phyloP scores from a whole-genome alignment of 306 rosid species.

The Quercus bicolor region DNA sequence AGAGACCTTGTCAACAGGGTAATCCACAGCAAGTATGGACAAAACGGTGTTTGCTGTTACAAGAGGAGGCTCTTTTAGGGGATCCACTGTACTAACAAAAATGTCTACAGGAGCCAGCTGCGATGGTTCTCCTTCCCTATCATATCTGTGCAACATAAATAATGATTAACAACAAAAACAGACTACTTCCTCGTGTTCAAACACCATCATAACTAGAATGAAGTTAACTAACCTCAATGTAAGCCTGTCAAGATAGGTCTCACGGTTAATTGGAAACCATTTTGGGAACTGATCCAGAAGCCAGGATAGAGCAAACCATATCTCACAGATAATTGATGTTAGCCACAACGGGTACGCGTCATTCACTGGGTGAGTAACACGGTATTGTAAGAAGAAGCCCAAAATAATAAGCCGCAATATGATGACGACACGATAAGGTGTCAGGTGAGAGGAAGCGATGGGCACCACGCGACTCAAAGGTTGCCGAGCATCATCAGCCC shows the following conservation, averaged over 20 bases:
- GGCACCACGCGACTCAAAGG: conserved; percentile 96
- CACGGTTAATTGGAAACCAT: conserved; percentile 92
- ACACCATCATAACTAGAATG: not conserved
- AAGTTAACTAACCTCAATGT: conserved; percentile 59
- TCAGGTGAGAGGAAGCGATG: conserved; percentile 75
- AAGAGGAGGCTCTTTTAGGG: conserved; percentile 98
- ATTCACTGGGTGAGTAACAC: conserved; percentile 92
- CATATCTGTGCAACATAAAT: conserved; percentile 56
- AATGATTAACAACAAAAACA: conserved; percentile 17
- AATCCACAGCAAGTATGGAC: conserved; percentile 96
- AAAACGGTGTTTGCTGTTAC: conserved; percentile 97
- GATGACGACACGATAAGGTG: conserved; percentile 92
- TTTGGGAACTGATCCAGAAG: conserved; percentile 98
- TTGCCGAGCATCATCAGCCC: conserved; percentile 97
- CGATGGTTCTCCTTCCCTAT: conserved; percentile 96
- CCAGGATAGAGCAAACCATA: conserved; percentile 99
- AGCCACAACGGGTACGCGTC: conserved; percentile 92
- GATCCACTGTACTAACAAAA: conserved; percentile 99
- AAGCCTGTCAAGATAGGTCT: conserved; percentile 93
- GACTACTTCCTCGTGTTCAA: not conserved
- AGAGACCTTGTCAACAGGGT: conserved; percentile 99
- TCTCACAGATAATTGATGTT: conserved; percentile 96
- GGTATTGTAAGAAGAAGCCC: conserved; percentile 93
- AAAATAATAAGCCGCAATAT: conserved; percentile 90
- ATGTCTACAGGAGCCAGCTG: conserved; percentile 91